phyloP scores from a whole-genome alignment of 2,329 filamentous ascomycete genomes.

The Phyllosticta ampelicida region DNA sequence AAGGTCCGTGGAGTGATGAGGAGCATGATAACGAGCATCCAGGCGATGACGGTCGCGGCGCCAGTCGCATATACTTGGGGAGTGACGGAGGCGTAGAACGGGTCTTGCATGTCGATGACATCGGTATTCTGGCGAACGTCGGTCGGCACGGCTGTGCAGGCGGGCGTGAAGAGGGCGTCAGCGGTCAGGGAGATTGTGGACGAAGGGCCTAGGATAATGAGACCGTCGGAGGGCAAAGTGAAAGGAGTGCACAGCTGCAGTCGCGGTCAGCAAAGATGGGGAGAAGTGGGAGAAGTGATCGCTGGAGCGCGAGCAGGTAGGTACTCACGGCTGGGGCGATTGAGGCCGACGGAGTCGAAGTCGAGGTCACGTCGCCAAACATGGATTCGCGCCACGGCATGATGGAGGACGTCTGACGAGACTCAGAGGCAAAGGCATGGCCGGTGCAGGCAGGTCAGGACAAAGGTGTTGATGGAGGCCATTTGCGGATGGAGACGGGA shows the following conservation, averaged over 20 bases:
- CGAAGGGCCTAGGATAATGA: constrained; percentile 42
- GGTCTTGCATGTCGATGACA: constrained; percentile 56
- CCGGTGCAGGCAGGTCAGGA: background rate
- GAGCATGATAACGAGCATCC: constrained; percentile 86
- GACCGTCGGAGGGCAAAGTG: constrained; percentile 48
- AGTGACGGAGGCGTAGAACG: constrained; percentile 88
- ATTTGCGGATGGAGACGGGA: background rate
- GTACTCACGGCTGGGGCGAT: constrained; percentile 3
- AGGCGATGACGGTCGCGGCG: constrained; percentile 80
- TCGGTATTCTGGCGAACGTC: constrained; percentile 30
- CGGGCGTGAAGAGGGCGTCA: constrained; percentile 49
- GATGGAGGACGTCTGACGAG: constrained; percentile 1
- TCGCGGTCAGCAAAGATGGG: background rate
- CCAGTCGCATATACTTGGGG: constrained; percentile 90
- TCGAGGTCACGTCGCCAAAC: background rate
- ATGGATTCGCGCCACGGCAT: constrained; percentile 8
- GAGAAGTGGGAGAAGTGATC: background rate
- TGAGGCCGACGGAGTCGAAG: constrained; percentile 8
- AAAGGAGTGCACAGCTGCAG: constrained; percentile 50
- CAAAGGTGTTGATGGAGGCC: background rate
- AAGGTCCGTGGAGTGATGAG: constrained; percentile 92
- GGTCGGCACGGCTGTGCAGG: constrained; percentile 31
- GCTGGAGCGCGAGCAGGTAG: too few species aligned
- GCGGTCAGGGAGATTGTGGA: constrained; percentile 49
- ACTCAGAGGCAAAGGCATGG: background rate